Base-by-base conservation (phyloP, 129 eudicot genomes). In the Flaveria trinervia region DNA sequence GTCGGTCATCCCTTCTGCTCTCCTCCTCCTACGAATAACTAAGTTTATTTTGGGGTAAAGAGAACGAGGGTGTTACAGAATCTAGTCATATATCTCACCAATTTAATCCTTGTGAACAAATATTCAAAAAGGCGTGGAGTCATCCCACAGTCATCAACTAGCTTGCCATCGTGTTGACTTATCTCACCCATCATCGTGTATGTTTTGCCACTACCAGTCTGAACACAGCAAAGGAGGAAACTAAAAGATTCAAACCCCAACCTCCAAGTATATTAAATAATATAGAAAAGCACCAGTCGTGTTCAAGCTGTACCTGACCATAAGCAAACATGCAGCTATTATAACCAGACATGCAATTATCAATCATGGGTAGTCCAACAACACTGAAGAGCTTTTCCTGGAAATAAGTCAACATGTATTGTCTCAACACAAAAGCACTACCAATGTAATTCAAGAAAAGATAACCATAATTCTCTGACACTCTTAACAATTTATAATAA, bases 321-420 rank as follows among this genome's bases (percentile, higher is more conserved):
- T 92, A 92, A 75, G 97, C 97, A 84, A 92, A 92, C 92, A 92
- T 92, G 80, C 97, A 92, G 84, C 97, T 92, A 79, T 92, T 92
- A 65, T 92, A 92, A 44, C 97, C 97, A 41, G 96, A 87, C 96
- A 92, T 89, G 85, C 97, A 92, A 65, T 92, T 92, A 71, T 92
- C 97, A 79, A 92, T 96, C 93, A 92, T 92, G 68, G 97, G 97
- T 72, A 92, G 75, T 46, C 97, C 97, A 79, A 88, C 97, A 82
- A 89, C 96, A 68, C 78, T 78, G 74, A 92, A 92, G 56, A 92
- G 96, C 83, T 84, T 87, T 84, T 86, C 97, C 97, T 92, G 79
- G 28, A 81, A 36, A 71, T 71, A 67, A 28, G 60, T 65, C 87
- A 45, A 74, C 11, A 55, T 41, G 41, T 59, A 28, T 62, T 9